These are phyloP conservation scores for Prosopis cineraria DNA, from an alignment of 306 rosid species.

Conservation along the genomic window DNA sequence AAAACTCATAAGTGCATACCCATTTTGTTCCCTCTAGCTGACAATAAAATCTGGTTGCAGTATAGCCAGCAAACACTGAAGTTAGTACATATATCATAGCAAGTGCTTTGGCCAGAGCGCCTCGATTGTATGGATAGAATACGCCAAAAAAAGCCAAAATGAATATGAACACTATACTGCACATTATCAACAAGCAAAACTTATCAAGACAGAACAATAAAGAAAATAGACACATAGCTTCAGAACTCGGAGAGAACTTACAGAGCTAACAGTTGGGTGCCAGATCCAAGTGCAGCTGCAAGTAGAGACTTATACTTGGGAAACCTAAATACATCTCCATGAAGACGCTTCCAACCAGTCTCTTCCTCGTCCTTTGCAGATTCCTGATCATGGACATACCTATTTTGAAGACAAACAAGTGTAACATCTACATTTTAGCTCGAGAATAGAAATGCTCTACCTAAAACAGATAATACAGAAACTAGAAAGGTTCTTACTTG, in stretches of 20 bases:
- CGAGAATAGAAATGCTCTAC: not conserved
- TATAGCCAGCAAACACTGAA: conserved; percentile 90
- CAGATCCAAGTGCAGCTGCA: conserved; percentile 68
- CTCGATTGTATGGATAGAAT: conserved; percentile 93
- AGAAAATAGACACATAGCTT: not conserved
- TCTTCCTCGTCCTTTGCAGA: conserved; percentile 59
- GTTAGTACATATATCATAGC: conserved; percentile 91
- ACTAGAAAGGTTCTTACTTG: conserved; percentile 55
- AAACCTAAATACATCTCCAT: conserved; percentile 65
- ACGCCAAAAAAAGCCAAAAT: conserved; percentile 90
- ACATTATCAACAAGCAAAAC: conserved; percentile 23
- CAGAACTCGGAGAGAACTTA: conserved; percentile 34
- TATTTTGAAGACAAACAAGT: conserved; percentile 34
- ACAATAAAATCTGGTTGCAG: conserved; percentile 88
- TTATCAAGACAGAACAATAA: conserved; percentile 6
- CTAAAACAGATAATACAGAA: not conserved
- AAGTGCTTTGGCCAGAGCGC: conserved; percentile 82
- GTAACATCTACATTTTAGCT: conserved; percentile 16
- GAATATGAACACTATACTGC: conserved; percentile 86
- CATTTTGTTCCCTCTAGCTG: conserved; percentile 93
- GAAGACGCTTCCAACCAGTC: conserved; percentile 67
- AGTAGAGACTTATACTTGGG: conserved; percentile 55
- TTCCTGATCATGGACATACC: conserved; percentile 64
- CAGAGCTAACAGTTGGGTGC: conserved; percentile 60
- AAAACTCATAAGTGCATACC: conserved; percentile 48